Evolutionary conservation across 306 rosid genomes (phyloP).

Genomic region (Cicer bijugum): DNA sequence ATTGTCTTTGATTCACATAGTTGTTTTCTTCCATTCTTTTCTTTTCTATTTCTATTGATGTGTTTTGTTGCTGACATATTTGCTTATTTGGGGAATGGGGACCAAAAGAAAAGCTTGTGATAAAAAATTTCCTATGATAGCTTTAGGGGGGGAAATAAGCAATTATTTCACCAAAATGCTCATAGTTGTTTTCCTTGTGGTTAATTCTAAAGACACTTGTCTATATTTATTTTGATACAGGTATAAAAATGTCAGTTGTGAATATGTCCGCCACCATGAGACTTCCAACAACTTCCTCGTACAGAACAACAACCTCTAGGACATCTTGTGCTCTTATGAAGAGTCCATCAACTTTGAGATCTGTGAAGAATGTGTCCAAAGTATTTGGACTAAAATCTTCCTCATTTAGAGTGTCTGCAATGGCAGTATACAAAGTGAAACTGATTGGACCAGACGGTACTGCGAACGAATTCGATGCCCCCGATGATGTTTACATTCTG

Average conservation of each 20-base stretch:
- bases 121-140: not conserved
- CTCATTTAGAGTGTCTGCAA: slow-evolving; percentile 57
- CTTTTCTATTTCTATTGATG: not conserved
- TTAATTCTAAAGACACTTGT: slow-evolving; percentile 13
- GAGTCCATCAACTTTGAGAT: slow-evolving; percentile 48
- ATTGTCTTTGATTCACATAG: not conserved
- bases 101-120: not conserved
- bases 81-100: not conserved
- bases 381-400: slow-evolving; percentile 62
- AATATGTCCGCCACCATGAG: slow-evolving; percentile 50
- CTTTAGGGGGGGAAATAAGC: not conserved
- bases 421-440: slow-evolving; percentile 66
- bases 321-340: slow-evolving; percentile 47
- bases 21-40: not conserved
- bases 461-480: slow-evolving; percentile 70
- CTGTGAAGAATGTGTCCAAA: slow-evolving; percentile 51
- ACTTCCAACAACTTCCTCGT: slow-evolving; percentile 47
- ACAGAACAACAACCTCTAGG: slow-evolving; percentile 34
- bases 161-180: not conserved
- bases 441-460: slow-evolving; percentile 66
- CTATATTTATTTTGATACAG: slow-evolving; percentile 35
- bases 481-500: slow-evolving; percentile 65
- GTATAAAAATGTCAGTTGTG: slow-evolving; percentile 46
- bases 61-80: not conserved
- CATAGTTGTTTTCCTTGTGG: slow-evolving; percentile 8